Conservation (phyloP, 768 basidiomycete species). For the Mrakia gelida region DNA sequence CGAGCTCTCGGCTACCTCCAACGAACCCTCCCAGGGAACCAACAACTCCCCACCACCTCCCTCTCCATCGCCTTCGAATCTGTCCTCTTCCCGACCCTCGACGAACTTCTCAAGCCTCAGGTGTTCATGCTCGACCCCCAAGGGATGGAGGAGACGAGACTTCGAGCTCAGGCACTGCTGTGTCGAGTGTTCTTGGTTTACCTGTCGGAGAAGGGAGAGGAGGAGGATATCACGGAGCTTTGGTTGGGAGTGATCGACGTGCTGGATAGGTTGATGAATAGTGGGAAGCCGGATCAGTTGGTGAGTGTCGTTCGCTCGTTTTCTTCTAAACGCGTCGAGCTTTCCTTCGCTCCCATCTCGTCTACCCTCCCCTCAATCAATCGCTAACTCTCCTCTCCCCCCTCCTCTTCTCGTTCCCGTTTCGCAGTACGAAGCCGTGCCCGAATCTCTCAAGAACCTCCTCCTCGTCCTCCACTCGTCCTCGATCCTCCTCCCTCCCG, state of each 20-base stretch:
- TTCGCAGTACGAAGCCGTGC: slow-evolving; percentile 81
- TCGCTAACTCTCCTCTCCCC: not conserved
- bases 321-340: not conserved
- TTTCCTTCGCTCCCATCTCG: not conserved
- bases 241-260: slow-evolving; percentile 89
- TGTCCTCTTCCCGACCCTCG: slow-evolving; percentile 83
- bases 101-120: slow-evolving; percentile 82
- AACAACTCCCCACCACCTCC: slow-evolving; percentile 54
- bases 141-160: slow-evolving; percentile 84
- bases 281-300: slow-evolving; percentile 77
- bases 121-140: slow-evolving; percentile 70
- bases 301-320: slow-evolving; percentile 56
- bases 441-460: slow-evolving; percentile 94
- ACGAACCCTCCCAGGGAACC: slow-evolving; percentile 73
- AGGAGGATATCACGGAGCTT: slow-evolving; percentile 54
- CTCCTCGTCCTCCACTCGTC: slow-evolving; percentile 92
- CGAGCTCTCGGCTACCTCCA: slow-evolving; percentile 73
- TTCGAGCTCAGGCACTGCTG: slow-evolving; percentile 79
- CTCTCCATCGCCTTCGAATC: slow-evolving; percentile 69
- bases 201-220: slow-evolving; percentile 37
- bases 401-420: not conserved
- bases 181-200: slow-evolving; percentile 97
- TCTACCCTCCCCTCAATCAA: not conserved
- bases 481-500: slow-evolving; percentile 69
- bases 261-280: slow-evolving; percentile 80